Evolutionary conservation across 129 eudicot species (phyloP).

Genomic region (Logfia minima): DNA sequence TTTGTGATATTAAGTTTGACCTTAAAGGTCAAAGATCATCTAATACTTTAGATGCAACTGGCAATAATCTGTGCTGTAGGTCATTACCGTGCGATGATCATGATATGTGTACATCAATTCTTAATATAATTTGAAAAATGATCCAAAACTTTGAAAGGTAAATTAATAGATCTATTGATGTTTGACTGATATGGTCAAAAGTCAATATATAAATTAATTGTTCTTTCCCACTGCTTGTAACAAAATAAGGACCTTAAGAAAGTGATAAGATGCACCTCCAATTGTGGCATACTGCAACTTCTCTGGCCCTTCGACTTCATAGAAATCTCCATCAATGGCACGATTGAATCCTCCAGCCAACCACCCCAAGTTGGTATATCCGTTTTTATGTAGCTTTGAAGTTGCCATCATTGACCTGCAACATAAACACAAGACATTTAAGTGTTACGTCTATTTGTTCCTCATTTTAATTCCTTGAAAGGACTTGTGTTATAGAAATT

Average conservation of each 20-base stretch:
- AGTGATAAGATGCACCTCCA: constrained; percentile 88
- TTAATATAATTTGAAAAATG: background rate
- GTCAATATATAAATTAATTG: constrained; percentile 25
- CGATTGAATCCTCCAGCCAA: constrained; percentile 77
- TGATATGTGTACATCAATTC: background rate
- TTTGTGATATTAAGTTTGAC: background rate
- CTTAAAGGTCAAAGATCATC: constrained; percentile 13
- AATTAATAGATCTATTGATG: constrained; percentile 4
- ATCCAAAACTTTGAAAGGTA: constrained; percentile 6
- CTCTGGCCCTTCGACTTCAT: constrained; percentile 71
- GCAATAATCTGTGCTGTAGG: background rate
- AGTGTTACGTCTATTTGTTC: too few species aligned
- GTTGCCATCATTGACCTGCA: constrained; percentile 77
- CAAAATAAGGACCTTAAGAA: constrained; percentile 60
- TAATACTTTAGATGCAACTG: background rate
- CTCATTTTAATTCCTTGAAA: too few species aligned
- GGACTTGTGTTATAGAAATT: too few species aligned
- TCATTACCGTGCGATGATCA: background rate
- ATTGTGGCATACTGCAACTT: constrained; percentile 91
- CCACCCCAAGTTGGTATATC: constrained; percentile 85
- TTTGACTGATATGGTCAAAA: constrained; percentile 18
- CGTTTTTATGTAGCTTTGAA: constrained; percentile 62
- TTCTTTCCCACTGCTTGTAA: constrained; percentile 65
- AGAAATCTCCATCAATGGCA: constrained; percentile 63
- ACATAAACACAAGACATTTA: background rate